phyloP scores from a whole-genome alignment of 257 asterid species.

The Solanum clarkiae region DNA sequence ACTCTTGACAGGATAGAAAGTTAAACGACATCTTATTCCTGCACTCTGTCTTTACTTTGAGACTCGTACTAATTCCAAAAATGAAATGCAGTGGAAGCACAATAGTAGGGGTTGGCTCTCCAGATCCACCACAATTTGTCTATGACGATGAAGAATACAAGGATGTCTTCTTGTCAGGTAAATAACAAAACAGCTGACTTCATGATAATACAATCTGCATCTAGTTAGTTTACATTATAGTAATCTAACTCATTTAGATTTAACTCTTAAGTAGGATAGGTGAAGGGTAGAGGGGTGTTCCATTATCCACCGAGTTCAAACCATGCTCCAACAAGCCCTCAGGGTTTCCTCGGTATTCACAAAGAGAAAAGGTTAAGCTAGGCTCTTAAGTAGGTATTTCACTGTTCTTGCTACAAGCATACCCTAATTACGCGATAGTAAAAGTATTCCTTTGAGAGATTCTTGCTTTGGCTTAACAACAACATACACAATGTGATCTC shows the following conservation, averaged over 20 bases:
- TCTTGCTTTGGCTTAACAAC: neutral
- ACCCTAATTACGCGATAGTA: neutral
- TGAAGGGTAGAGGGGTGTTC: neutral
- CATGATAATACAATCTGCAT: neutral
- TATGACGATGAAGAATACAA: slow-evolving; percentile 83
- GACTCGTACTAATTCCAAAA: neutral
- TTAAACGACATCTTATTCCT: neutral
- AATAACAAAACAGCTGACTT: neutral
- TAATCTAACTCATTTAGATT: neutral
- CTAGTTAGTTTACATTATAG: neutral
- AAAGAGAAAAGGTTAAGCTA: neutral
- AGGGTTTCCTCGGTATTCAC: neutral
- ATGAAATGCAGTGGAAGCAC: slow-evolving; percentile 74
- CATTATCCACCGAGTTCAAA: neutral
- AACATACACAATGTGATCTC: too few species aligned
- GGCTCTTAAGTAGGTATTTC: neutral
- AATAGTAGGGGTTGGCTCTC: slow-evolving; percentile 91
- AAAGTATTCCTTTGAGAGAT: neutral
- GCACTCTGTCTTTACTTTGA: too few species aligned
- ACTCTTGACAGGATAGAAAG: neutral
- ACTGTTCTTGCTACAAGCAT: neutral
- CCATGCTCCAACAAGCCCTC: neutral
- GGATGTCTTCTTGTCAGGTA: slow-evolving; percentile 80
- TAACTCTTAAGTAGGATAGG: neutral
- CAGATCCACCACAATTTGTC: slow-evolving; percentile 78